A percentile compares a stretch with the other conserved stretches of the same genome.
phyloP scores from a whole-genome alignment of 495 filamentous ascomycete genomes.

The Xylaria scruposa region DNA sequence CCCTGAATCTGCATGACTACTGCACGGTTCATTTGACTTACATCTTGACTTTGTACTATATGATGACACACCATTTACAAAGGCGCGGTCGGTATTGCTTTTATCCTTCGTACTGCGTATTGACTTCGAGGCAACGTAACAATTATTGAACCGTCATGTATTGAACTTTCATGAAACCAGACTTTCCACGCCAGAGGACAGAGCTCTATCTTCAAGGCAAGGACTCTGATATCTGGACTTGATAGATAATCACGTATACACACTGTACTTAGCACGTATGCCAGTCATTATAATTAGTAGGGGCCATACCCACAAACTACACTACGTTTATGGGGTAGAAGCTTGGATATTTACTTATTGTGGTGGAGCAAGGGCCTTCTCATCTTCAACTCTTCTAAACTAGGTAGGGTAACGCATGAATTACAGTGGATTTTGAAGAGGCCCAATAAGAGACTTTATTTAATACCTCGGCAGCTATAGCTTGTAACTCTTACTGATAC shows the following conservation, averaged over 20 bases:
- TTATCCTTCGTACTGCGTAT: not conserved
- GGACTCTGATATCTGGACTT: too few species aligned
- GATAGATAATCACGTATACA: not conserved
- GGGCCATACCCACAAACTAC: not conserved
- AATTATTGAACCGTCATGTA: not conserved
- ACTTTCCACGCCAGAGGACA: not conserved
- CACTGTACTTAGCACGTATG: not conserved
- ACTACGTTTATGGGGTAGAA: not conserved
- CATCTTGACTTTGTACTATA: not conserved
- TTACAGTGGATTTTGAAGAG: not conserved
- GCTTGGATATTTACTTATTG: not conserved
- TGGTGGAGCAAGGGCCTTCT: not conserved
- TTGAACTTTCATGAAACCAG: not conserved
- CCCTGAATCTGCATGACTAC: constrained; percentile 9
- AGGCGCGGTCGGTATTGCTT: not conserved
- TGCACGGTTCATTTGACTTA: constrained; percentile 8
- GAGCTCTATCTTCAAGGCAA: not conserved
- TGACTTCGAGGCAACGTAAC: not conserved
- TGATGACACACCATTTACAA: constrained; percentile 6
- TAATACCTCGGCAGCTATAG: not conserved
- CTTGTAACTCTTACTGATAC: not conserved
- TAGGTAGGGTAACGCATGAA: not conserved
- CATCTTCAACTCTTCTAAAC: not conserved
- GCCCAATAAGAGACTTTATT: not conserved
- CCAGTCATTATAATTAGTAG: constrained; percentile 3